Conservation (phyloP, 345 rosid species). For the Tarenaya hassleriana region DNA sequence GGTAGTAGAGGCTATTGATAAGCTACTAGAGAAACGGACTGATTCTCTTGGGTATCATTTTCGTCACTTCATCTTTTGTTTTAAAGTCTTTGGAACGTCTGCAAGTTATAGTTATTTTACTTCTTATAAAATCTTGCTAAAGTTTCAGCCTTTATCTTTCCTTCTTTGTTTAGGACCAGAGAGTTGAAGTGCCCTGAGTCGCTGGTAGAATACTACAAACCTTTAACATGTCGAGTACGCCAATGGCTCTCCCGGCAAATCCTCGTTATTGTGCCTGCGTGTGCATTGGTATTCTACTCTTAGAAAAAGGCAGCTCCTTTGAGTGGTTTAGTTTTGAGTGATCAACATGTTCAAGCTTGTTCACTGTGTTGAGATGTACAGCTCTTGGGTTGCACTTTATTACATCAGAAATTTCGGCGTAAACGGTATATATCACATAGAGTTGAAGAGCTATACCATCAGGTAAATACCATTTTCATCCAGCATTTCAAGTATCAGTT, state of each 20-base stretch:
- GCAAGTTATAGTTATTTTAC: too few species aligned
- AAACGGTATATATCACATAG: conserved; percentile 43
- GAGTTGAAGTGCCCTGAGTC: conserved; percentile 78
- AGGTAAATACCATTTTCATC: conserved; percentile 36
- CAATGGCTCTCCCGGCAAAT: conserved; percentile 55
- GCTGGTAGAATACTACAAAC: conserved; percentile 52
- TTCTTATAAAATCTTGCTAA: neutral
- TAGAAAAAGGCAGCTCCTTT: conserved; percentile 25
- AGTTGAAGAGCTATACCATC: conserved; percentile 60
- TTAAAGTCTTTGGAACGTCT: too few species aligned
- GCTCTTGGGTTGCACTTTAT: conserved; percentile 45
- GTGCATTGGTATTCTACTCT: conserved; percentile 47
- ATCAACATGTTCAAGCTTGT: conserved; percentile 44
- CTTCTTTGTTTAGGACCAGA: conserved; percentile 33
- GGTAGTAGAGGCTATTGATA: conserved; percentile 38
- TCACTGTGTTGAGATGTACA: conserved; percentile 54
- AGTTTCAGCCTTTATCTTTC: neutral
- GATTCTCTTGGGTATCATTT: conserved; percentile 53
- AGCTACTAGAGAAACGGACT: conserved; percentile 44
- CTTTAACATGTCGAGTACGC: conserved; percentile 47
- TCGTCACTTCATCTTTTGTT: neutral
- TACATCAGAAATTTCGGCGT: conserved; percentile 38
- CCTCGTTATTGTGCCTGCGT: conserved; percentile 33
- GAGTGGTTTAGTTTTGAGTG: conserved; percentile 33
- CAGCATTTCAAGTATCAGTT: neutral